Evolutionary conservation across 78 protist species (phyloP).

Genomic region (Cavenderia fasciculata): DNA sequence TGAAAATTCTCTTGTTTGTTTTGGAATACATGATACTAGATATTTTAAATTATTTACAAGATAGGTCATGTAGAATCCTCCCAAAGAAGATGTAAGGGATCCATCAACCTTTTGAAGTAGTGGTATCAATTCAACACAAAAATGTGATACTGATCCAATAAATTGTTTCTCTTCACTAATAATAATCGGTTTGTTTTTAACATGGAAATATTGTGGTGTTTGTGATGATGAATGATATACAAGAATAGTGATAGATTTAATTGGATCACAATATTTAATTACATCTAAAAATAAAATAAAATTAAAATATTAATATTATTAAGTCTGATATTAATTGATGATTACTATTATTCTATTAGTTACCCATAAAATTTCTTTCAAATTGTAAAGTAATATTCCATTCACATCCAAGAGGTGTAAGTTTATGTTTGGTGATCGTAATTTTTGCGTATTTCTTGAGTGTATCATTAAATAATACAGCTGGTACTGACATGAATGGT

Average conservation of each 20-base stretch:
- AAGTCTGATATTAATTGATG: background rate
- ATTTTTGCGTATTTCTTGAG: constrained; percentile 28
- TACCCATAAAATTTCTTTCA: constrained; percentile 44
- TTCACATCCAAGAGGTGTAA: constrained; percentile 30
- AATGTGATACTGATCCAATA: constrained; percentile 28
- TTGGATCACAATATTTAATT: constrained; percentile 26
- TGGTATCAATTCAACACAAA: constrained; percentile 19
- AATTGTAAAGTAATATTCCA: constrained; percentile 53
- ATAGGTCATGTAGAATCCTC: constrained; percentile 28
- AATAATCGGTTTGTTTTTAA: constrained; percentile 40
- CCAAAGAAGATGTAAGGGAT: too few relatives aligned
- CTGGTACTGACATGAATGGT: constrained; percentile 22
- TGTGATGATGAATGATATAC: constrained; percentile 37
- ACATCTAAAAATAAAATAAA: background rate
- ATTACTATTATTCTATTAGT: too few relatives aligned
- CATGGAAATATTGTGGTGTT: constrained; percentile 32
- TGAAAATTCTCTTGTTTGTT: constrained; percentile 59
- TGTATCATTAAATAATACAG: background rate
- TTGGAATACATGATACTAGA: constrained; percentile 26
- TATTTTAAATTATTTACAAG: constrained; percentile 47
- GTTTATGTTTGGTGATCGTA: constrained; percentile 19
- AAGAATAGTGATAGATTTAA: constrained; percentile 36
- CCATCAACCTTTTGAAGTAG: constrained; percentile 33
- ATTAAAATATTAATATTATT: background rate
- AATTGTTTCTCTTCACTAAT: constrained; percentile 44